These are phyloP conservation scores for Spongiforma sp. DNA, from an alignment of 1,284 basidiomycete genomes.

Conservation along the genomic window DNA sequence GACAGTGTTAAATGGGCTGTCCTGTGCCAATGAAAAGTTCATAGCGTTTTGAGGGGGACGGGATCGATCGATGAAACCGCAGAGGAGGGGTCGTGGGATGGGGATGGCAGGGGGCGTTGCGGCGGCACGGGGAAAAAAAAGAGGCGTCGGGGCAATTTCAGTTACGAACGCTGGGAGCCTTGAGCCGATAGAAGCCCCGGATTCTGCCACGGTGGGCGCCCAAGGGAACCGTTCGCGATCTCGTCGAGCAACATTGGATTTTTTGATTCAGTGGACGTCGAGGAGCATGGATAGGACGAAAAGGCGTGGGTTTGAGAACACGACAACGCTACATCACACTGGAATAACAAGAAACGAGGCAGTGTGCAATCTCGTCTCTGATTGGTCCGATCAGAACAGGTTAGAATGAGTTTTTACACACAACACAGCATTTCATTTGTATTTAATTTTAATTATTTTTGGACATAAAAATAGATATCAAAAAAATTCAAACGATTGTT, in stretches of 20 bases:
- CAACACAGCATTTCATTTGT: neutral
- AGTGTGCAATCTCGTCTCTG: conserved; percentile 30
- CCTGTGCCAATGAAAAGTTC: conserved; percentile 39
- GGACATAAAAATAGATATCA: too few relatives aligned
- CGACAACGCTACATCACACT: conserved; percentile 24
- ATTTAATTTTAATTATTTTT: too few relatives aligned
- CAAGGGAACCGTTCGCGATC: conserved; percentile 10
- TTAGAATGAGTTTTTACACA: neutral
- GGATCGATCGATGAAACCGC: neutral
- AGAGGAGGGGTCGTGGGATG: neutral
- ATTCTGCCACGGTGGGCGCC: conserved; percentile 42
- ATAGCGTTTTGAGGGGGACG: conserved; percentile 13
- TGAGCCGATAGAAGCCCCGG: conserved; percentile 37
- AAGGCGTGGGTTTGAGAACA: conserved; percentile 7
- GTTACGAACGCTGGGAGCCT: conserved; percentile 21
- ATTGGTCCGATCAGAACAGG: conserved; percentile 25
- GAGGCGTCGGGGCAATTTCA: conserved; percentile 11
- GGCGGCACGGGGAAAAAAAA: conserved; percentile 16
- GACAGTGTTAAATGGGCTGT: conserved; percentile 38
- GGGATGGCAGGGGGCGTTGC: conserved; percentile 10
- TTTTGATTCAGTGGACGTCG: conserved; percentile 9
- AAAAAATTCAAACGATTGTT: too few relatives aligned
- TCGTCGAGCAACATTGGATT: conserved; percentile 2
- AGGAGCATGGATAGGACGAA: neutral
- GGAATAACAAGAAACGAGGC: conserved; percentile 23